phyloP scores from a whole-genome alignment of 108 stramenopile species.

The Nannochloropsis gaditana region DNA sequence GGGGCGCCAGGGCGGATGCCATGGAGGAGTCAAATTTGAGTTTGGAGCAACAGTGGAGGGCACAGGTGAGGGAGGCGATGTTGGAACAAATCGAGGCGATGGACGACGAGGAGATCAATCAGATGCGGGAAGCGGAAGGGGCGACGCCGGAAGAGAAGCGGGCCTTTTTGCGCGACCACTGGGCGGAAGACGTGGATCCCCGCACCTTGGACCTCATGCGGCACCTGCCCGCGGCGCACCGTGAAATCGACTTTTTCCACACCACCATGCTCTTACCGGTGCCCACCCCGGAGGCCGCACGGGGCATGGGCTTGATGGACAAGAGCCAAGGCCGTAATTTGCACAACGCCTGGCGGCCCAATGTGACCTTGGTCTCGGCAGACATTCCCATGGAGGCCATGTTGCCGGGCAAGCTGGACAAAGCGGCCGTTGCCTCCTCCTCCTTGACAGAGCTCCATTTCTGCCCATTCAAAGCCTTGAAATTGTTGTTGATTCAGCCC shows the following conservation, averaged over 20 bases:
- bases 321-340: background rate
- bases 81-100: background rate
- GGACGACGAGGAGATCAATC: constrained; percentile 15
- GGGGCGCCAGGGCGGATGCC: background rate
- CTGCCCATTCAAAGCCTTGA: background rate
- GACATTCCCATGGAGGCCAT: background rate
- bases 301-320: background rate
- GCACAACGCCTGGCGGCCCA: background rate
- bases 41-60: background rate
- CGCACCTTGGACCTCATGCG: background rate
- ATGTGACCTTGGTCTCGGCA: background rate
- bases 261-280: constrained; percentile 17
- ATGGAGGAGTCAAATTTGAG: constrained; percentile 1
- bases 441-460: background rate
- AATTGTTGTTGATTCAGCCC: background rate
- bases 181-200: background rate
- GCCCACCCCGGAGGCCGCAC: background rate
- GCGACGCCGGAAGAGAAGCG: background rate
- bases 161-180: background rate
- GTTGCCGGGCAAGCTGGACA: background rate
- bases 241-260: constrained; percentile 20
- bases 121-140: constrained; percentile 8
- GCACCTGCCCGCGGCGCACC: background rate
- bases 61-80: constrained; percentile 13
- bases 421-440: background rate